Percentiles rank a stretch among this genome's conserved stretches.
These are phyloP conservation scores for Geotrichum carabidarum DNA, from an alignment of 1,139 yeast species.

Conservation along the genomic window DNA sequence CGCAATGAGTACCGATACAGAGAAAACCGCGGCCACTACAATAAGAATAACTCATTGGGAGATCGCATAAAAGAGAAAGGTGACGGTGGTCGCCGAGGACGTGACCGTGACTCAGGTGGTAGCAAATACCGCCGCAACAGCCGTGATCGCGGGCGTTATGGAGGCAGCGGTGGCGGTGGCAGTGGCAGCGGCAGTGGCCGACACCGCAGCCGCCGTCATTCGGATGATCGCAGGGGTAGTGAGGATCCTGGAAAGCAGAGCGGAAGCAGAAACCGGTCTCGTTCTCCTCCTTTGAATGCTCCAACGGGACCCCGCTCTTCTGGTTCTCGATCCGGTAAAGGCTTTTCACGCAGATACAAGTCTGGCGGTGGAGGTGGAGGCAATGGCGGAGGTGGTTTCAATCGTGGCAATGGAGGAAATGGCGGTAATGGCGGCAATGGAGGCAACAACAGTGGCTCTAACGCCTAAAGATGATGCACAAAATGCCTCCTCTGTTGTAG, in stretches of 20 bases:
- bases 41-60: constrained; percentile 14
- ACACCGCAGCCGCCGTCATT: constrained; percentile 23
- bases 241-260: constrained; percentile 27
- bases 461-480: not conserved
- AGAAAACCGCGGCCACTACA: constrained; percentile 6
- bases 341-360: constrained; percentile 13
- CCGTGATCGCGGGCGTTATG: constrained; percentile 23
- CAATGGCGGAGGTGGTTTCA: constrained; percentile 24
- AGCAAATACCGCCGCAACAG: constrained; percentile 21
- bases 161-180: constrained; percentile 20
- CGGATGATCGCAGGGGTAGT: constrained; percentile 22
- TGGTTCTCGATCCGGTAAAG: constrained; percentile 11
- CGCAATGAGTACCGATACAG: constrained; percentile 18
- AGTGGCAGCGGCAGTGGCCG: constrained; percentile 17
- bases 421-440: constrained; percentile 42
- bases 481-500: no score
- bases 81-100: constrained; percentile 19
- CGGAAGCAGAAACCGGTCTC: constrained; percentile 26
- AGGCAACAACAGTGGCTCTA: constrained; percentile 42
- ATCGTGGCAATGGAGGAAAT: not conserved
- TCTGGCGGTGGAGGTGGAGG: constrained; percentile 29
- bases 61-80: constrained; percentile 18
- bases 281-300: constrained; percentile 32
- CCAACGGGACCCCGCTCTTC: constrained; percentile 29
- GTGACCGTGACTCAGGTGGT: constrained; percentile 15